These are phyloP conservation scores for Paecilomyces niveus DNA, from an alignment of 2,329 filamentous ascomycete genomes.

Conservation along the genomic window DNA sequence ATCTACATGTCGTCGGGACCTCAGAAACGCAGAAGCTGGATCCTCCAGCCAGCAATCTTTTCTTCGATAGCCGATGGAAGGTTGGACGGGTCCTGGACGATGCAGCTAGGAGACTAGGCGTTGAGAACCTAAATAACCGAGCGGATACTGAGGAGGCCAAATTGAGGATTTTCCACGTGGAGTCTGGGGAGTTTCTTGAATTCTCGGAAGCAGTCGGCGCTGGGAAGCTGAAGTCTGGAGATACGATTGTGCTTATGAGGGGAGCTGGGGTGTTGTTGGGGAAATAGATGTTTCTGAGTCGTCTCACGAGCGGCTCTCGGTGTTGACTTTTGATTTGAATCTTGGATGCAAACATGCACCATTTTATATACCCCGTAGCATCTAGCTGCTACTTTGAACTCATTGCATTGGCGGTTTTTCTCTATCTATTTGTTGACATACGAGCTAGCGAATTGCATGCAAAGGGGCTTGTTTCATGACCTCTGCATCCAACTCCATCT, in stretches of 20 bases:
- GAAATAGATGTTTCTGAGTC: constrained; percentile 57
- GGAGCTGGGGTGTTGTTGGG: constrained; percentile 72
- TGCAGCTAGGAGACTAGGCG: constrained; percentile 33
- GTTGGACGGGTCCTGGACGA: constrained; percentile 58
- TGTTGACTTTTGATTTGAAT: background rate
- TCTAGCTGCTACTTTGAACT: background rate
- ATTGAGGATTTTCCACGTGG: constrained; percentile 85
- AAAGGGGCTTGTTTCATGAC: background rate
- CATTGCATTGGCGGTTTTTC: background rate
- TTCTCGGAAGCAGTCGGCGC: constrained; percentile 80
- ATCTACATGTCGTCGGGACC: constrained; percentile 84
- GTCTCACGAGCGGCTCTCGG: background rate
- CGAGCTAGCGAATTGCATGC: background rate
- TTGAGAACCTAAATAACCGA: constrained; percentile 42
- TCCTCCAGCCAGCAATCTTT: constrained; percentile 73
- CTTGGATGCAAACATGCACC: background rate
- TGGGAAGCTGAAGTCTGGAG: constrained; percentile 63
- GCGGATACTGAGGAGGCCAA: constrained; percentile 55
- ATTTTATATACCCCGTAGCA: background rate
- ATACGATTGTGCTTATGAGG: constrained; percentile 81
- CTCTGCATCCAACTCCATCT: background rate
- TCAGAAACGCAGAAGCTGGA: constrained; percentile 78
- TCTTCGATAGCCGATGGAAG: constrained; percentile 79
- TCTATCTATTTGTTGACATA: background rate
- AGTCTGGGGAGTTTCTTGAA: constrained; percentile 77